A percentile compares a stretch with the other conserved stretches of the same genome.
Conservation (phyloP, 2,329 filamentous ascomycete species). For the Ilyonectria destructans region DNA sequence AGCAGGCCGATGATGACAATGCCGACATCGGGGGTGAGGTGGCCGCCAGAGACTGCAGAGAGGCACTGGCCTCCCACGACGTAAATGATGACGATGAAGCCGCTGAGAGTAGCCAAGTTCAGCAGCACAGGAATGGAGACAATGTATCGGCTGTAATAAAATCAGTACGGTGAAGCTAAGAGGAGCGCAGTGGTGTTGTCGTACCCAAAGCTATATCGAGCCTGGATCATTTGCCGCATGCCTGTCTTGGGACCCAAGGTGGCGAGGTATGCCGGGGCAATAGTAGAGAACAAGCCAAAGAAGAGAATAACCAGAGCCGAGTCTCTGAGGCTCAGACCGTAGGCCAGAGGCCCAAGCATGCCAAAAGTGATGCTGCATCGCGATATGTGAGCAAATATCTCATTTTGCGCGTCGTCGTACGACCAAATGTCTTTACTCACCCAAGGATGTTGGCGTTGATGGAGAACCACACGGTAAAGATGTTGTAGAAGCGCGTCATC, state of each 20-base stretch:
- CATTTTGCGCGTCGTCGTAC: background rate
- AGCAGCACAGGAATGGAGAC: slow-evolving; percentile 74
- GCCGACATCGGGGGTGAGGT: slow-evolving; percentile 68
- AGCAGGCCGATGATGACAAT: slow-evolving; percentile 74
- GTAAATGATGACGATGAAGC: slow-evolving; percentile 75
- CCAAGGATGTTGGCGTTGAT: slow-evolving; percentile 65
- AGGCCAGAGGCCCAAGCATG: slow-evolving; percentile 72
- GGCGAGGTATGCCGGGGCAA: slow-evolving; percentile 70
- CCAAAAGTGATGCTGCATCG: slow-evolving; percentile 72
- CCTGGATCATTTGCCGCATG: slow-evolving; percentile 77
- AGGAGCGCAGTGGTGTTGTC: background rate
- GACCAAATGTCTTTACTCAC: slow-evolving; percentile 48
- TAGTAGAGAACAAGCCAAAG: slow-evolving; percentile 71
- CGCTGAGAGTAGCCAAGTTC: slow-evolving; percentile 75
- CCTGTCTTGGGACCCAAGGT: slow-evolving; percentile 75
- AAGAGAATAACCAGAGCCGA: slow-evolving; percentile 74
- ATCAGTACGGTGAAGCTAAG: slow-evolving; percentile 14
- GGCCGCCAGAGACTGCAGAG: slow-evolving; percentile 66
- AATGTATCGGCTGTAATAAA: slow-evolving; percentile 64
- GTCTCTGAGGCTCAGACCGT: slow-evolving; percentile 70
- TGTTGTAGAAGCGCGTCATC: slow-evolving; percentile 59
- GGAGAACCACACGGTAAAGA: slow-evolving; percentile 66
- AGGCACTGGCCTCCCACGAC: slow-evolving; percentile 75
- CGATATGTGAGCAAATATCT: slow-evolving; percentile 23
- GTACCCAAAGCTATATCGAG: slow-evolving; percentile 74